Evolutionary conservation across 2,329 filamentous ascomycete species (phyloP), one percentile per base, ranked within the genome.

Genomic region (Macrophomina pseudophaseolina): DNA sequence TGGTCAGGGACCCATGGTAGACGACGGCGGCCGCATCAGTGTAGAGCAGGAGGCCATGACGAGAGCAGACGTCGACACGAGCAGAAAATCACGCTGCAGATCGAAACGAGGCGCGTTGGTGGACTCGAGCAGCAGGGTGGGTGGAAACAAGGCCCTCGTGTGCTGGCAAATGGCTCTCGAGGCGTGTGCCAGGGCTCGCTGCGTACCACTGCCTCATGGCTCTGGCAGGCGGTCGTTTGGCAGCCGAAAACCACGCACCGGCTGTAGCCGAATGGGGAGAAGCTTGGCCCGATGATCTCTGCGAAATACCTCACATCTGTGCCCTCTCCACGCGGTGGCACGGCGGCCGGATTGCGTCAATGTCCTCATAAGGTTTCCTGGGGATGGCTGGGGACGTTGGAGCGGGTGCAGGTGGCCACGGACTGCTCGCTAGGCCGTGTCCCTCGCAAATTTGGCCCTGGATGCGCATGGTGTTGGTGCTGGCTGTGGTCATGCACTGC

Each of bases 181-280:
- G 16, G n/a, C 44, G 9, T 48, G 44, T 23, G 23, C 14, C 5
- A 35, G 33, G 52, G 49, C 8, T 16, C 9, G 33, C 38, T 12
- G 6, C 44, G 12, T 9, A 32, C 33, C 11, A 44, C 56, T 18
- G 40, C 56, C 40, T 48, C 44, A 38, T 49, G 32, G 11, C 30
- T 49, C 44, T 49, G 52, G 52, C 52, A 54, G 52, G 52, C 33
- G 52, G 52, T 11, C 38, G 42, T 49, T 33, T 16, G 4, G 8
- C 58, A 7, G 58, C 32, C 58, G 46, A 62, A 62, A 62, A 62
- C 58, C 58, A 62, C 58, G 58, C 58, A 62, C 44, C 58, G 58
- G 44, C n/a, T 49, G 58, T 62, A 62, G 58, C 58, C 58, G 58
- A 62, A 62, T 49, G 5, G 11, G 58, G 58, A 38, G 58, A 62